Evolutionary conservation across 164 flowering plant genomes (phyloP), one percentile per base, ranked within the genome.

Genomic region (Malania oleifera): DNA sequence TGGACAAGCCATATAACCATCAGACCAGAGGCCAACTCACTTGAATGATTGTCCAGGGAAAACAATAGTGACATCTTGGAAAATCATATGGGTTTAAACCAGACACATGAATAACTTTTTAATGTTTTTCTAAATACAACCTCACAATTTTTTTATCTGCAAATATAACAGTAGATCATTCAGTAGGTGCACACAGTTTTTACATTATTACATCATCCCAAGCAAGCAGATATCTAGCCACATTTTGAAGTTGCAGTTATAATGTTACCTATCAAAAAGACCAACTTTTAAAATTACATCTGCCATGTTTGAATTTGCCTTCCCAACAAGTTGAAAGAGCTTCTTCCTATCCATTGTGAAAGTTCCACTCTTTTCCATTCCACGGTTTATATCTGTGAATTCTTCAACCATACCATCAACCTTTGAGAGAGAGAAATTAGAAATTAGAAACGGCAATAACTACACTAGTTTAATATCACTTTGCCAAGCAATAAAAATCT

Each of bases 211-310:
- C 23, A 19, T 41, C 39, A 31, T 43, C 49, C 43, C 60, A 26
- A 22, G 44, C 15, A 47, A 35, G 54, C 29, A 41, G 50, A 57
- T 17, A 15, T 7, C 43, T 7, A 34, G 28, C 51, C 13, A 12
- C 51, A 47, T 2, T 22, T 47, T 10, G 1, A 47, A 23, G 29
- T 22, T 7, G 6, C 4, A 9, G 7, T 15, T 22, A 28, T 38
- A 15, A 1, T 11, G 37, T 67, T 76, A 86, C 96, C 96, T 86
- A 43, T 89, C 96, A 63, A 89, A 86, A 63, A 89, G 82, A 58
- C 96, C 96, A 56, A 89, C 91, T 82, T 79, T 89, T 34, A 89
- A 75, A 74, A 89, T 89, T 18, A 89, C 87, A 71, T 84, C 96
- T 17, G 96, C 96, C 35, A 89, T 65, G 71, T 80, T 85, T 35